Conservation (phyloP, 2,329 filamentous ascomycete species). For the Cladophialophora carrionii region DNA sequence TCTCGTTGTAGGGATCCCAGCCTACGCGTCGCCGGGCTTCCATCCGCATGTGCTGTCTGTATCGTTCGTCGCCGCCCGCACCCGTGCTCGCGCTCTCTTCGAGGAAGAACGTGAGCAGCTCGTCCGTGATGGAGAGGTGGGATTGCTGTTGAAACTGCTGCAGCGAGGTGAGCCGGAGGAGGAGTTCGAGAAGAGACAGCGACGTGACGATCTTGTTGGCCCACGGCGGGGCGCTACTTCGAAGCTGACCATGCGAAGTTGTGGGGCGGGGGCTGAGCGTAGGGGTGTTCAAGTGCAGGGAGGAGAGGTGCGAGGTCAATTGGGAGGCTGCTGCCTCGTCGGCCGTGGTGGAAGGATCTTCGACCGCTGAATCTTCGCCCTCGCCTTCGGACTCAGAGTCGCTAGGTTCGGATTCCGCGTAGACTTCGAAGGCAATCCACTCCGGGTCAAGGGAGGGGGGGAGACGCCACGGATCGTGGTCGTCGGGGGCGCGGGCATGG, state of each 20-base stretch:
- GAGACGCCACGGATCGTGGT: slow-evolving; percentile 59
- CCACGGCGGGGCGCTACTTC: slow-evolving; percentile 38
- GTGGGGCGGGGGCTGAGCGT: slow-evolving; percentile 12
- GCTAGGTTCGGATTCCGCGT: slow-evolving; percentile 57
- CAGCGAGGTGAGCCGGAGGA: slow-evolving; percentile 80
- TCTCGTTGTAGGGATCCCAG: slow-evolving; percentile 74
- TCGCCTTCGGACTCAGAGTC: slow-evolving; percentile 33
- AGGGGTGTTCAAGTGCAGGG: slow-evolving; percentile 48
- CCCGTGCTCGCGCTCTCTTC: slow-evolving; percentile 69
- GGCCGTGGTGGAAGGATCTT: neutral
- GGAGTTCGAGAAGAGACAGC: slow-evolving; percentile 82
- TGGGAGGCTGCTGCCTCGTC: slow-evolving; percentile 43
- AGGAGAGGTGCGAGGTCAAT: slow-evolving; percentile 50
- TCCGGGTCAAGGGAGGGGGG: slow-evolving; percentile 80
- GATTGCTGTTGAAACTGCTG: slow-evolving; percentile 91
- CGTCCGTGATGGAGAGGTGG: slow-evolving; percentile 86
- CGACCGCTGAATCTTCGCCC: slow-evolving; percentile 16
- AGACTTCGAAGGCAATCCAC: slow-evolving; percentile 90
- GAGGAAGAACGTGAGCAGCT: slow-evolving; percentile 86
- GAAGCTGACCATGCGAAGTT: slow-evolving; percentile 50
- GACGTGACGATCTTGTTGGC: slow-evolving; percentile 64
- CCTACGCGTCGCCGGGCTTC: slow-evolving; percentile 66
- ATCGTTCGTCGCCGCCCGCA: slow-evolving; percentile 63
- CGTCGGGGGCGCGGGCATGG: slow-evolving; percentile 14
- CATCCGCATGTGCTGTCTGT: slow-evolving; percentile 62